Evolutionary conservation across 192 early-diverging fungal genomes (phyloP).

Genomic region (Kickxella alabastrina): DNA sequence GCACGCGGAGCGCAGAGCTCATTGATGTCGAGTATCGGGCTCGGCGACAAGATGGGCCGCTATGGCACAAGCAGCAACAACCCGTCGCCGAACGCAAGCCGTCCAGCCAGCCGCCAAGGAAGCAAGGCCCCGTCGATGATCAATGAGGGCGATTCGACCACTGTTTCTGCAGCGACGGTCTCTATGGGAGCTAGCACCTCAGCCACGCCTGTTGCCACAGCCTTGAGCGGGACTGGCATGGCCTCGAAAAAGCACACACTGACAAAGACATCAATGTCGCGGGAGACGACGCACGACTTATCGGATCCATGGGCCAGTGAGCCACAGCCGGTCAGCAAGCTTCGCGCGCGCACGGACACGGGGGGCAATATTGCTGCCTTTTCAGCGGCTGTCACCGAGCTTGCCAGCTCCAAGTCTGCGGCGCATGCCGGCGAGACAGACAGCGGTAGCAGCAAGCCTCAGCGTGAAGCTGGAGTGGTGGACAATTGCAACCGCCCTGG

Average conservation of each 20-base stretch:
- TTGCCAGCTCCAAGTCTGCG: background rate
- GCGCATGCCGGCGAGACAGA: background rate
- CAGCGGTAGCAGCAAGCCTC: background rate
- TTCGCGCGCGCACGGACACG: constrained; percentile 23
- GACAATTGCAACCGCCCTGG: constrained; percentile 2
- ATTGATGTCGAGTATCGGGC: constrained; percentile 22
- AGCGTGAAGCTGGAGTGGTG: background rate
- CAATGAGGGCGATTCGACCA: constrained; percentile 11
- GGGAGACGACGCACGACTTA: constrained; percentile 6
- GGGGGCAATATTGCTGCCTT: background rate
- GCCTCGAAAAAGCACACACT: background rate
- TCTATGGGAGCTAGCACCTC: background rate
- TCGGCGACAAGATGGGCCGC: constrained; percentile 11
- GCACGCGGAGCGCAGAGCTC: constrained; percentile 9
- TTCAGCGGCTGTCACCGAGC: background rate
- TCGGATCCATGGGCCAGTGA: constrained; percentile 5
- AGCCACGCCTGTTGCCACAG: background rate
- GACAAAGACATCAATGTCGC: background rate
- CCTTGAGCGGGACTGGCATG: background rate
- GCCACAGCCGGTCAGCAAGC: constrained; percentile 26
- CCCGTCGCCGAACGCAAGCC: constrained; percentile 29
- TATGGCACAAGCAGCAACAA: constrained; percentile 16
- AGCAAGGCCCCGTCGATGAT: constrained; percentile 33
- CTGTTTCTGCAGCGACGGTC: background rate
- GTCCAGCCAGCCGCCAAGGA: constrained; percentile 44